Base-by-base conservation (phyloP, 2,329 filamentous ascomycete genomes). In the Penicillium occitanis region DNA sequence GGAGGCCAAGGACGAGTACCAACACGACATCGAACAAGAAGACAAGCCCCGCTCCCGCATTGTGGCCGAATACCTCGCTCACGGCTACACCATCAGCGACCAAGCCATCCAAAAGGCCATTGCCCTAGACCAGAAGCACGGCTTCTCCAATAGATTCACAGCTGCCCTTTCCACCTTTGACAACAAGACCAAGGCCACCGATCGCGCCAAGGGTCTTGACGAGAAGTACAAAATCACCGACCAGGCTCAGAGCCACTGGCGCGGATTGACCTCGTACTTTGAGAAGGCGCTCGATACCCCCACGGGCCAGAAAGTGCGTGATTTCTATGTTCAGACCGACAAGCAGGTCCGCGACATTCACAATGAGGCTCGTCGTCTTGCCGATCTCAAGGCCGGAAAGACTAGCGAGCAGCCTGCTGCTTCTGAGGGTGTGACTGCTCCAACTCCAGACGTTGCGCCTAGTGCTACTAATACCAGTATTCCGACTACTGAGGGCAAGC, bases 1-100 rank as follows among this genome's bases (percentile, higher is more conserved):
- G 67, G 79, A 82, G 46, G 75, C 77, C 62, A 85, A 85, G 71
- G 80, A 81, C 66, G 86, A 89, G 67, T 84, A 80, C 64, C 73
- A 77, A 61, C 85, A 92, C 73, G 87, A 93, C 72, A 89, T 98
- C 73, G 88, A 90, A 14, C 95, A 99, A 77, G 95, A 99, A 81
- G 93, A 98, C 84, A 99, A 99, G 86, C 95, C 95, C 17, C 91
- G 93, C 73, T 88, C 91, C 48, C 92, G 95, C 73, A 97, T 99
- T 78, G 80, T 97, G 61, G 95, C 95, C 70, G 95, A 99, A 83
- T 97, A 98, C 80, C 90, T 99, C 40, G 93, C 95, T 11, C 92
- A 97, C 74, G 95, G 95, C 72, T 99, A 99, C 82, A 86, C 89
- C 46, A 85, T 98, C 70, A 93, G 86, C 68, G 89, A 91, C 75